A percentile compares a stretch with the other conserved stretches of the same genome.
Conservation (phyloP, 164 flowering plant genomes). For the Vitis labrusca region DNA sequence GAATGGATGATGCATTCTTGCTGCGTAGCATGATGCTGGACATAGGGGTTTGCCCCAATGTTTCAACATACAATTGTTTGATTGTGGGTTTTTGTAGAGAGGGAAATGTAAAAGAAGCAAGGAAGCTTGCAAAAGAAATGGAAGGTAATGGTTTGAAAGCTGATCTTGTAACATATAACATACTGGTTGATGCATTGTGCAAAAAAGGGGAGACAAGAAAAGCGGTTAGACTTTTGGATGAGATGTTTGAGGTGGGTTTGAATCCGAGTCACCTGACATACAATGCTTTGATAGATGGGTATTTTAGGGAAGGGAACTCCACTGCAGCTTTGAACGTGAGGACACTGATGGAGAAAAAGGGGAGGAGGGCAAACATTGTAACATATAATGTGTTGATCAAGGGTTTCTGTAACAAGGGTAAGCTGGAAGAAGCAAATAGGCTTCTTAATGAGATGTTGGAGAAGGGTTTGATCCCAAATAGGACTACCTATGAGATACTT, state of each 20-base stretch:
- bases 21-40: conserved; percentile 36
- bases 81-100: conserved; percentile 44
- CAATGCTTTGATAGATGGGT: conserved; percentile 61
- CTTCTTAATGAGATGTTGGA: conserved; percentile 74
- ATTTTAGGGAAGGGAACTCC: conserved; percentile 49
- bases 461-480: conserved; percentile 61
- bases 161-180: conserved; percentile 52
- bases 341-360: conserved; percentile 61
- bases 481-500: conserved; percentile 52
- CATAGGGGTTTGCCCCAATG: conserved; percentile 31
- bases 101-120: conserved; percentile 32
- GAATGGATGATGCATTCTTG: conserved; percentile 43
- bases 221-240: conserved; percentile 45
- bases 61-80: conserved; percentile 59
- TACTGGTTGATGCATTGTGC: conserved; percentile 41
- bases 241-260: conserved; percentile 46
- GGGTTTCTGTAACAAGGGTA: conserved; percentile 50
- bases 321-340: conserved; percentile 53
- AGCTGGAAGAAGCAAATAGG: conserved; percentile 59
- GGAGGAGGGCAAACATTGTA: conserved; percentile 49
- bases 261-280: conserved; percentile 57
- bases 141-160: conserved; percentile 31
- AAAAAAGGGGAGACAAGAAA: conserved; percentile 39
- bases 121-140: conserved; percentile 39
- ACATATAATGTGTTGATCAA: conserved; percentile 63